These are phyloP conservation scores for Geotrichum histeridarum DNA, from an alignment of 1,139 yeast genomes.

Conservation along the genomic window DNA sequence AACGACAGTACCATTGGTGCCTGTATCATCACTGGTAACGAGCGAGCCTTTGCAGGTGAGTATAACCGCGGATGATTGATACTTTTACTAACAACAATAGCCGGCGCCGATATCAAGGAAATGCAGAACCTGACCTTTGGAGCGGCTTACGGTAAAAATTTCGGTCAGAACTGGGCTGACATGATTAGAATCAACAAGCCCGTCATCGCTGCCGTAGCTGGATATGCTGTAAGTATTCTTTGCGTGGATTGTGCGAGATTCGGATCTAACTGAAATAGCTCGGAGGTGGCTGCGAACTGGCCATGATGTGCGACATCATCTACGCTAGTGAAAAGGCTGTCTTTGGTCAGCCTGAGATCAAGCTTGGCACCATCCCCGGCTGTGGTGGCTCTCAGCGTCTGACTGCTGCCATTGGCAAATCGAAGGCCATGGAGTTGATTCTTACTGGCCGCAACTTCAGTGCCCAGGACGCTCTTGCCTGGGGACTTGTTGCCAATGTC, in stretches of 20 bases:
- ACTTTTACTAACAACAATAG: constrained; percentile 24
- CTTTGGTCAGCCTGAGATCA: constrained; percentile 53
- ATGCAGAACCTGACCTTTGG: constrained; percentile 42
- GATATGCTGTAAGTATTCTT: constrained; percentile 37
- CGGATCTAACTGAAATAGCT: constrained; percentile 24
- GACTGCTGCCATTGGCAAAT: constrained; percentile 45
- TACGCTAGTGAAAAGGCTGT: constrained; percentile 48
- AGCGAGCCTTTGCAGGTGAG: constrained; percentile 43
- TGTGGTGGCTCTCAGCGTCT: constrained; percentile 52
- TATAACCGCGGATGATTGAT: background rate
- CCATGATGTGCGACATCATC: constrained; percentile 49
- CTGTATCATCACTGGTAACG: constrained; percentile 45
- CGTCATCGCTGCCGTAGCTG: constrained; percentile 49
- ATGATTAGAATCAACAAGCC: constrained; percentile 41
- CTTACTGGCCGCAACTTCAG: constrained; percentile 45
- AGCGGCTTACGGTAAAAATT: constrained; percentile 37
- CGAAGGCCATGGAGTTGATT: constrained; percentile 46
- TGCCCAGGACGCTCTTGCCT: constrained; percentile 45
- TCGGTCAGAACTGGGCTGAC: constrained; percentile 40
- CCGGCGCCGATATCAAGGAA: constrained; percentile 53
- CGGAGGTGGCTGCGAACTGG: constrained; percentile 53
- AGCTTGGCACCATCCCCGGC: constrained; percentile 50
- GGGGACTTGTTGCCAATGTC: constrained; percentile 48
- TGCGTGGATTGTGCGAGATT: background rate
- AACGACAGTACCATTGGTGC: constrained; percentile 42